Evolutionary conservation across 139 green algal genomes (phyloP), one percentile per base, ranked within the genome.

Genomic region (Diplosphaera chodatii): DNA sequence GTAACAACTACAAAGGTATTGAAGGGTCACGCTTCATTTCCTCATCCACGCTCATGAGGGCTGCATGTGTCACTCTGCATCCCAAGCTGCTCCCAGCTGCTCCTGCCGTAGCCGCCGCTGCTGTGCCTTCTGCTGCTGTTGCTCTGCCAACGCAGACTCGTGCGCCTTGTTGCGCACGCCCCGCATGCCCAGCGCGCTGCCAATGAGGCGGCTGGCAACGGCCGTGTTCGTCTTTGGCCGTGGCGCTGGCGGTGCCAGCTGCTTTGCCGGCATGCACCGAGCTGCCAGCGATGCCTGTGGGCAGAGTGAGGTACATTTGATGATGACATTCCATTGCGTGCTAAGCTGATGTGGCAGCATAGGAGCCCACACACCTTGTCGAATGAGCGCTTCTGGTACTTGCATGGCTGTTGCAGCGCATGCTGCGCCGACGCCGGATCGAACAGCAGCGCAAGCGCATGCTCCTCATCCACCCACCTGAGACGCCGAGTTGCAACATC

Each of bases 141-240:
- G 48, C 16, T 10, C 48, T 18, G 48, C 48, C 48, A 59, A 18
- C 16, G 13, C 18, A 3, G 48, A 10, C 48, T 59, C 48, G 48
- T 18, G 13, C 16, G 48, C 64, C 32, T 69, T 69, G 64, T 69
- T 32, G 22, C 64, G 30, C 30, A 69, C 23, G 21, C 30, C 34
- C 25, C 31, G 64, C 31, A 30, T 13, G 30, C 32, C 32, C 3
- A 69, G 32, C 30, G 64, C 64, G 23, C 25, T 48, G 64, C 64
- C 64, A 27, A 69, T 69, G 31, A 69, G 64, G 16, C 64, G 64
- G 31, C 64, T 34, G 31, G 64, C 64, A 30, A 48, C 31, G 21
- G 64, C 64, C 28, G 64, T 32, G 5, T n/a, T 37, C 0, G 64
- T 69, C 16, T 41, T 55, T 13, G 64, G 64, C 30, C 64, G 64